phyloP scores from a whole-genome alignment of 2,329 filamentous ascomycete species.

The Escovopsis sp. region DNA sequence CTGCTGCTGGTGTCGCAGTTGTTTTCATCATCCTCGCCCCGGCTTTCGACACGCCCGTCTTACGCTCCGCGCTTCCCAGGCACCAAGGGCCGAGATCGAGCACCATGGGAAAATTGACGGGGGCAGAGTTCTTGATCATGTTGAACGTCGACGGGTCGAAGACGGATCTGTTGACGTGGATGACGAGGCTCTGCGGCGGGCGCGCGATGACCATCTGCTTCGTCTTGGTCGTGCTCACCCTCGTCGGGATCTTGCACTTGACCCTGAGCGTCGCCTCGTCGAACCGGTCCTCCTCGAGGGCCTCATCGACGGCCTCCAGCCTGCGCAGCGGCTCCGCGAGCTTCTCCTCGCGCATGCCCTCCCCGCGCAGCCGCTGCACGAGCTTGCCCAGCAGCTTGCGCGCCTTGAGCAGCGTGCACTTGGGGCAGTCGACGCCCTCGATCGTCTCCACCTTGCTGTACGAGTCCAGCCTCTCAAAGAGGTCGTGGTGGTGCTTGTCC shows the following conservation, averaged over 20 bases:
- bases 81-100: conserved; percentile 79
- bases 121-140: conserved; percentile 70
- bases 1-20: no score
- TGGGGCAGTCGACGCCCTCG: conserved; percentile 77
- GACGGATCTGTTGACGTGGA: conserved; percentile 84
- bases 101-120: conserved; percentile 57
- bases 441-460: conserved; percentile 78
- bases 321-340: conserved; percentile 37
- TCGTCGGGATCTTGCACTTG: conserved; percentile 49
- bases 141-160: conserved; percentile 73
- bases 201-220: conserved; percentile 77
- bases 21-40: no score
- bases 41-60: no score
- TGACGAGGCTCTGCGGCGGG: conserved; percentile 61
- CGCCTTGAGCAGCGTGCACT: conserved; percentile 63
- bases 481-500: conserved; percentile 44
- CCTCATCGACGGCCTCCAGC: conserved; percentile 50
- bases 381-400: conserved; percentile 32
- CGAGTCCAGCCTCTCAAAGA: conserved; percentile 67
- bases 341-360: conserved; percentile 27
- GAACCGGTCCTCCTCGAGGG: conserved; percentile 67
- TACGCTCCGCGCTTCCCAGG: conserved; percentile 40
- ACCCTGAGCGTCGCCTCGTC: conserved; percentile 49
- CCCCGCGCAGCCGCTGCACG: conserved; percentile 23
- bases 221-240: conserved; percentile 68